Evolutionary conservation across 148 eudicot genomes (phyloP), one percentile per base, ranked within the genome.

Genomic region (Nepenthes gracilis): DNA sequence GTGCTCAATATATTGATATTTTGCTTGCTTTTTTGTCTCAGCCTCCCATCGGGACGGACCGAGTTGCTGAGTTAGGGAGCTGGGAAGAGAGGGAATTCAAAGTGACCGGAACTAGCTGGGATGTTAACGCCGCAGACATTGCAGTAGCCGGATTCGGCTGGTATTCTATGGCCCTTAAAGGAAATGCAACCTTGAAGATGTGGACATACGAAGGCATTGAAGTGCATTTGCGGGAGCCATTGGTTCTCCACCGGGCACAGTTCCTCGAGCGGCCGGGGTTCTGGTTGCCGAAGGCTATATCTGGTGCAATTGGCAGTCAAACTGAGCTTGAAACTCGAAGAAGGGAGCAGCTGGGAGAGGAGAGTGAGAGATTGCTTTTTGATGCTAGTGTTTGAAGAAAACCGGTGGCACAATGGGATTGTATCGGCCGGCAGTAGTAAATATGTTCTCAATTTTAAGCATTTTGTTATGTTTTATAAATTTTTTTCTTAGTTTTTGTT

Each of bases 111-210:
- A 69, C 77, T 59, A 93, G 98, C 75, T 93, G 98, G 98, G 95
- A 86, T 67, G 86, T 84, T 60, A 88, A 86, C 70, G 78, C 83
- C 66, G 47, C 77, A 0, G 96, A 88, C 76, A 70, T 88, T 49
- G 80, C 88, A 10, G 75, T 76, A 49, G 94, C 98, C 2, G 96
- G 98, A 56, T 77, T 84, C 36, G 96, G 98, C 59, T 93, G 98
- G 98, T 72, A 83, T 70, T 86, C 98, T 62, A 47, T 93, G 67
- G 96, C 96, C 50, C 83, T 93, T 5, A 93, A 88, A 88, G 96
- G 98, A 2, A 72, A 86, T 60, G 96, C 95, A 45, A 75, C 87
- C 47, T 58, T 93, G 71, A 82, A 70, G 40, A 61, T 93, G 40
- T 79, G 86, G 90, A 82, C 84, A 40, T 88, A 80, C 48, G 78